A percentile compares a stretch with the other conserved stretches of the same genome.
These are phyloP conservation scores for Anthoceros angustus DNA, from an alignment of 225 moss, liverwort and hornwort genomes.

Conservation along the genomic window DNA sequence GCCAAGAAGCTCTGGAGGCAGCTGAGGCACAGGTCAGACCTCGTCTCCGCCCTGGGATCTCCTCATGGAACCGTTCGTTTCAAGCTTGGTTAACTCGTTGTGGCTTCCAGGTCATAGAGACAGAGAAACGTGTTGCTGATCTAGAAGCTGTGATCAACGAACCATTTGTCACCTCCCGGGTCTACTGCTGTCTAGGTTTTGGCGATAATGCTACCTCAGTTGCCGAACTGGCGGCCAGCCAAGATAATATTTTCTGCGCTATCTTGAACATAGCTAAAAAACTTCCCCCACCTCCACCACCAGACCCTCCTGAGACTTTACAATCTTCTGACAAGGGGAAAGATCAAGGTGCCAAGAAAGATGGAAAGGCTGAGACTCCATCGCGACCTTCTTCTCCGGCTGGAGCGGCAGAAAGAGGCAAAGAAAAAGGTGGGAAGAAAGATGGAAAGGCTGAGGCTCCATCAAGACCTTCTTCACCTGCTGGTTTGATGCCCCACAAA, in stretches of 20 bases:
- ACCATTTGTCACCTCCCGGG: constrained; percentile 28
- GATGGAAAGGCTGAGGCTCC: not conserved
- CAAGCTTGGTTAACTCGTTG: not conserved
- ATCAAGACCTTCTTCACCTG: no score
- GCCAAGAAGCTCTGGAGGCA: not conserved
- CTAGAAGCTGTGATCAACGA: constrained; percentile 20
- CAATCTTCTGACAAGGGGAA: no score
- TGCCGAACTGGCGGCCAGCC: constrained; percentile 33
- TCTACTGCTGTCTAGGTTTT: constrained; percentile 66
- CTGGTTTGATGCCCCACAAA: no score
- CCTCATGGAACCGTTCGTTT: not conserved
- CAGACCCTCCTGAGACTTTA: constrained; percentile 10
- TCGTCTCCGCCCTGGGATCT: no score
- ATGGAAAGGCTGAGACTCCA: no score
- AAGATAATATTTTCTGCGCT: constrained; percentile 48
- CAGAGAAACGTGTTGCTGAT: not conserved
- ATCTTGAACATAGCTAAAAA: constrained; percentile 53
- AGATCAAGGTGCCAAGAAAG: no score
- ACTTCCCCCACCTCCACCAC: constrained; percentile 13
- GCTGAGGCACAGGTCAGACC: not conserved
- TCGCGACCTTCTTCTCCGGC: no score
- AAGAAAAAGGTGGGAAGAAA: not conserved
- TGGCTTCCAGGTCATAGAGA: not conserved
- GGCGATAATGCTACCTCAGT: constrained; percentile 48
- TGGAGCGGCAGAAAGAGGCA: not conserved